A percentile compares a stretch with the other conserved stretches of the same genome.
Evolutionary conservation across 192 early-diverging fungal species (phyloP).

Genomic region (Coemansia sp.): DNA sequence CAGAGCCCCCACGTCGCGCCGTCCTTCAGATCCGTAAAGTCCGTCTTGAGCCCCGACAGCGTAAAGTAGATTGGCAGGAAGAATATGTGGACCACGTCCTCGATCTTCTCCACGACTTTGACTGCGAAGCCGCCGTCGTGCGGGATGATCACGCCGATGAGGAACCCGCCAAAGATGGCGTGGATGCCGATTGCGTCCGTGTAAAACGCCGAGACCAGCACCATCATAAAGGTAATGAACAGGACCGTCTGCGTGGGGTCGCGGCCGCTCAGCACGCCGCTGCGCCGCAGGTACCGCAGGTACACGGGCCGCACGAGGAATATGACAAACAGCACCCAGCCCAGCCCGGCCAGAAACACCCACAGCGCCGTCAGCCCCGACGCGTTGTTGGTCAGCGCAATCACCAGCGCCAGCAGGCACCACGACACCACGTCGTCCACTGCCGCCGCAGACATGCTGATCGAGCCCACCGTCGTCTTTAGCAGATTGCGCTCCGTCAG

Average conservation of each 20-base stretch:
- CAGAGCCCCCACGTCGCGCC: conserved; percentile 74
- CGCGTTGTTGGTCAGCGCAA: conserved; percentile 79
- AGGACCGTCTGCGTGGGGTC: conserved; percentile 56
- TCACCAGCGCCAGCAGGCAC: conserved; percentile 77
- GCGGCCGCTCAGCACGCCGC: conserved; percentile 30
- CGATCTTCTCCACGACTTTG: conserved; percentile 87
- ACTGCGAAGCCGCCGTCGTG: conserved; percentile 86
- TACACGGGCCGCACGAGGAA: conserved; percentile 66
- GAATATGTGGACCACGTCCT: conserved; percentile 82
- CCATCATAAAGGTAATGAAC: conserved; percentile 70
- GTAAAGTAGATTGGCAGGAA: conserved; percentile 95
- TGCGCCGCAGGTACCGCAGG: conserved; percentile 30
- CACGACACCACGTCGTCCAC: conserved; percentile 88
- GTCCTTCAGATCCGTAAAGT: conserved; percentile 71
- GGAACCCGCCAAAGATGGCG: conserved; percentile 91
- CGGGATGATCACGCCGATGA: conserved; percentile 83
- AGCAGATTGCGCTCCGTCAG: conserved; percentile 85
- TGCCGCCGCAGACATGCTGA: conserved; percentile 83
- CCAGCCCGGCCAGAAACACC: conserved; percentile 72
- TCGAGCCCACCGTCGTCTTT: conserved; percentile 73
- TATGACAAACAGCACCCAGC: conserved; percentile 68
- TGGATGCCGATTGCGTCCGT: conserved; percentile 89
- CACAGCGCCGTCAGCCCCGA: conserved; percentile 73
- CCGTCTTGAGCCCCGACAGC: conserved; percentile 87
- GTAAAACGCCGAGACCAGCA: conserved; percentile 73